Base-by-base conservation (phyloP, 768 basidiomycete genomes). In the Lactifluus echinatus region DNA sequence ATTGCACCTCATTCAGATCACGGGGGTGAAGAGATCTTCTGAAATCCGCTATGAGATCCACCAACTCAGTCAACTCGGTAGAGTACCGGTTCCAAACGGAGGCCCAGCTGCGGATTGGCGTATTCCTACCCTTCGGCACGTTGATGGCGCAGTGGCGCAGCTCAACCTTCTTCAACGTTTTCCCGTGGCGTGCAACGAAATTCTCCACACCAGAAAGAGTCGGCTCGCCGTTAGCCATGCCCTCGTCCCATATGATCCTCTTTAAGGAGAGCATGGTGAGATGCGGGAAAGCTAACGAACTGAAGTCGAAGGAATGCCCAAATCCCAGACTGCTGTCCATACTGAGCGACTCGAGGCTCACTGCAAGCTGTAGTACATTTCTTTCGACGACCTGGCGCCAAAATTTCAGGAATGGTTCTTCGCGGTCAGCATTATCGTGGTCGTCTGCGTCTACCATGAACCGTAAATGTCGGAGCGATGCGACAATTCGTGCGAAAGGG, bases 1-100 rank as follows among this genome's bases (percentile, higher is more conserved):
- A 55, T 62, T 61, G 59, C 59, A 43, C 60, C 55, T 31, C 31
- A 31, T 10, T 4, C 4, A 5, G 31, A 31, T 31, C 31, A 10
- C 31, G n/a, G n/a, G n/a, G n/a, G n/a, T n/a, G 31, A 31, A 4
- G 31, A 31, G 59, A 50, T 62, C 51, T 26, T 44, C 39, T 44
- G 34, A 34, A 34, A 14, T 4, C 45, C 28, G 17, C 45, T 8
- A n/a, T 28, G 4, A 29, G n/a, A 17, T 46, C 28, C 15, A 31
- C 26, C 45, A 29, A 29, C 28, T 31, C 28, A 8, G 28, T 46
- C 45, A 46, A n/a, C 11, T 21, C 45, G 2, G 29, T 29, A 7
- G 45, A 26, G 1, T 29, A 29, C 6, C n/a, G 45, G 28, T 46
- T 29, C 8, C 11, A 46, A 46, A 46, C 4, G 8, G 3, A 26